Evolutionary conservation across 495 filamentous ascomycete genomes (phyloP), one percentile per base, ranked within the genome.

Genomic region (Penicillium dipodomyicola): DNA sequence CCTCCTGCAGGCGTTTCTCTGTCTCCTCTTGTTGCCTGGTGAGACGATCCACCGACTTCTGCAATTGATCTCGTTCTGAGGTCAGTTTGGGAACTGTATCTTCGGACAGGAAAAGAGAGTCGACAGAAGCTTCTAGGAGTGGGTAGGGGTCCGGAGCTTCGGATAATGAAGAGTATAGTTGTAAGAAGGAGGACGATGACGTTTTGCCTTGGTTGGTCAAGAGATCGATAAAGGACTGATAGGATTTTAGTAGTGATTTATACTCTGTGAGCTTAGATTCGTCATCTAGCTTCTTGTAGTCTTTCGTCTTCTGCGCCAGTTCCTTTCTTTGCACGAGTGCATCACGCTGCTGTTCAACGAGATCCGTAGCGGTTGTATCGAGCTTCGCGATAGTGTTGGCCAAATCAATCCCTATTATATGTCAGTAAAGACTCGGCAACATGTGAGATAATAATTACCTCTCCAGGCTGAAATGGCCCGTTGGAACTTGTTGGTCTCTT

Each of bases 141-240:
- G 94, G 95, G 64, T 97, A 99, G 19, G 94, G 94, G 72, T 99
- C 94, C 12, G 94, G 92, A 0, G 91, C 94, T 73, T 97, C 95
- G 41, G 93, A 96, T 17, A 99, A 74, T 8, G 92, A 87, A 14
- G 91, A 93, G 70, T 99, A 99, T 25, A 93, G 75, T 63, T 94
- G 90, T 33, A 97, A 76, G 67, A 97, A 97, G 11, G 94, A 86
- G 20, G 91, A 90, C 53, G 92, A 92, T 19, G 92, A 90, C 4
- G 89, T 82, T 68, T 97, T 97, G 48, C 91, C 90, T 61, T 96
- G 91, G 68, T 90, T 97, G 20, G 93, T 96, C 51, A 97, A 77
- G 46, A 95, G 85, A 64, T 99, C 95, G 70, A 99, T 96, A 67
- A 96, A 99, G 25, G 86, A 86, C 71, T 99, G 94, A 74, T 99